A percentile compares a stretch with the other conserved stretches of the same genome.
Conservation (phyloP, 441 rosid species). For the Gossypium gossypioides region DNA sequence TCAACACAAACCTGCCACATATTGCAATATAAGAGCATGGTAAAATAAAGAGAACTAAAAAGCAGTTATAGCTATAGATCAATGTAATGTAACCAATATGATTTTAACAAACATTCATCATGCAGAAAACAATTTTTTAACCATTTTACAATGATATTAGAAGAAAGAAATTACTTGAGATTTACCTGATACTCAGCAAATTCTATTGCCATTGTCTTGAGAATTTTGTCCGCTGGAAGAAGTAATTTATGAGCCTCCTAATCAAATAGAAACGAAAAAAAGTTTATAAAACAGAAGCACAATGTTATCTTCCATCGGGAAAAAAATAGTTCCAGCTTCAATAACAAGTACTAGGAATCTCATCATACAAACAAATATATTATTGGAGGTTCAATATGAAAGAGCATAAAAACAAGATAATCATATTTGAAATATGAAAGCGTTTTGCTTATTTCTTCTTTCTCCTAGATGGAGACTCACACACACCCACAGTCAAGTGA, state of each 20-base stretch:
- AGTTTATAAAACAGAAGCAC: slow-evolving; percentile 1
- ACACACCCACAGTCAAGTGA: background rate
- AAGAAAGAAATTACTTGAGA: background rate
- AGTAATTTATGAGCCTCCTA: slow-evolving; percentile 90
- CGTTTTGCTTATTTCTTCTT: background rate
- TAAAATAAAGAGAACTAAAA: background rate
- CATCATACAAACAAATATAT: background rate
- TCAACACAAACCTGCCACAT: slow-evolving; percentile 78
- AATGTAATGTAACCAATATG: background rate
- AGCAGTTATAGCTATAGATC: slow-evolving; percentile 11
- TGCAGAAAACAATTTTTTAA: background rate
- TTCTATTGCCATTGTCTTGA: slow-evolving; percentile 85
- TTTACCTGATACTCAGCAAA: slow-evolving; percentile 89
- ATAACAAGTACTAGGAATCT: background rate
- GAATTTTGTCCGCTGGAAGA: slow-evolving; percentile 73
- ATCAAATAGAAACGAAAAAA: slow-evolving; percentile 16
- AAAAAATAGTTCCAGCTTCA: background rate
- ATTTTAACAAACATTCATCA: slow-evolving; percentile 8
- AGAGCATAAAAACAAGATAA: background rate
- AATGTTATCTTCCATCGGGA: background rate
- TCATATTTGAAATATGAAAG: background rate
- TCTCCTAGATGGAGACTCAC: background rate
- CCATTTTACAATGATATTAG: background rate
- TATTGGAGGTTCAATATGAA: background rate
- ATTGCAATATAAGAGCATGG: slow-evolving; percentile 9